phyloP scores from a whole-genome alignment of 2,329 filamentous ascomycete genomes.

The Exophiala oligosperma region DNA sequence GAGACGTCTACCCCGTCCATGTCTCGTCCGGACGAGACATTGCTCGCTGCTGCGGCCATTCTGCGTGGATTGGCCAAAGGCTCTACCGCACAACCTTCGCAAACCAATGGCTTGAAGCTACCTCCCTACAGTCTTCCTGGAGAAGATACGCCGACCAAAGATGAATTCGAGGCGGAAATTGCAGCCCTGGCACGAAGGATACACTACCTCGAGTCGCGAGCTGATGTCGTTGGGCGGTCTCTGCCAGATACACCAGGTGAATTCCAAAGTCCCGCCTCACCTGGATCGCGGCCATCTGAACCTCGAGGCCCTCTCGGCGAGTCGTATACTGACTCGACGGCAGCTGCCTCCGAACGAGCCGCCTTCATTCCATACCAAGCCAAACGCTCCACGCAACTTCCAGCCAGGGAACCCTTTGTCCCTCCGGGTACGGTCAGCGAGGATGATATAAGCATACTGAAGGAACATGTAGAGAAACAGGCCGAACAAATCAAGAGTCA shows the following conservation, averaged over 20 bases:
- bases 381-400: constrained; percentile 37
- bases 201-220: constrained; percentile 78
- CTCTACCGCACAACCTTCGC: constrained; percentile 38
- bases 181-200: constrained; percentile 74
- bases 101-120: constrained; percentile 51
- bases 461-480: constrained; percentile 90
- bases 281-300: constrained; percentile 59
- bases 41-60: constrained; percentile 47
- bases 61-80: constrained; percentile 47
- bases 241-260: constrained; percentile 84
- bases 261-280: constrained; percentile 57
- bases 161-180: constrained; percentile 78
- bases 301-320: constrained; percentile 32
- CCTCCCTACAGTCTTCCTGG: constrained; percentile 73
- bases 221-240: constrained; percentile 58
- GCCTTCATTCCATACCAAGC: constrained; percentile 30
- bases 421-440: constrained; percentile 63
- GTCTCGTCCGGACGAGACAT: constrained; percentile 48
- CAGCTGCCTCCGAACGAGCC: constrained; percentile 37
- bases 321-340: constrained; percentile 35
- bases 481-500: constrained; percentile 88
- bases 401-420: constrained; percentile 38
- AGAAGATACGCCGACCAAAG: constrained; percentile 71
- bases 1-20: constrained; percentile 33
- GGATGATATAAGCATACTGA: constrained; percentile 80